Percentiles rank a stretch among this genome's conserved stretches.
These are phyloP conservation scores for Arachis stenosperma DNA, from an alignment of 306 rosid species.

Conservation along the genomic window DNA sequence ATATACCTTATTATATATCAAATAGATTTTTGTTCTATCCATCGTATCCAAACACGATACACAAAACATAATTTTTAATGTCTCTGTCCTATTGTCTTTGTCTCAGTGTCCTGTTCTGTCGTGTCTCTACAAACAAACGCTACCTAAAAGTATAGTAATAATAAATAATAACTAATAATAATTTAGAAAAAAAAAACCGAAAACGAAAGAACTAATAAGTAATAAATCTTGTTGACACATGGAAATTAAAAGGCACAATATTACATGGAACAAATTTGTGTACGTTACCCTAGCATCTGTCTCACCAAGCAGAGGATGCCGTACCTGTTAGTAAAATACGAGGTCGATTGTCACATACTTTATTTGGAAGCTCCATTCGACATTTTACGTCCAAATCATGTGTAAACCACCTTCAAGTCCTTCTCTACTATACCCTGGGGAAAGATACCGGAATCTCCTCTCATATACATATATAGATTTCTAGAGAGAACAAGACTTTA, in stretches of 20 bases:
- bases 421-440: constrained; percentile 21
- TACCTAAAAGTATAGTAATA: no score
- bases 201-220: no score
- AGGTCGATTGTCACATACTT: constrained; percentile 33
- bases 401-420: constrained; percentile 30
- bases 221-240: neutral
- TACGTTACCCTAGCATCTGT: constrained; percentile 25
- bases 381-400: constrained; percentile 35
- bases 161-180: no score
- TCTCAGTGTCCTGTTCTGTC: no score
- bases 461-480: neutral
- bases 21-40: no score
- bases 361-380: constrained; percentile 4
- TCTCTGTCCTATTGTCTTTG: no score
- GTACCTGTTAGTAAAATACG: constrained; percentile 24
- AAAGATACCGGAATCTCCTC: constrained; percentile 34
- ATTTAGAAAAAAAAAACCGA: no score
- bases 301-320: neutral
- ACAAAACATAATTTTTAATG: no score
- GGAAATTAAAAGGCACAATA: constrained; percentile 11
- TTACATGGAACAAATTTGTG: constrained; percentile 35
- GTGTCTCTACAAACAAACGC: no score
- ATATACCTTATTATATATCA: no score
- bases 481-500: neutral
- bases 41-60: no score